Conservation (phyloP, 2,329 filamentous ascomycete species). For the Aspergillus sp. region DNA sequence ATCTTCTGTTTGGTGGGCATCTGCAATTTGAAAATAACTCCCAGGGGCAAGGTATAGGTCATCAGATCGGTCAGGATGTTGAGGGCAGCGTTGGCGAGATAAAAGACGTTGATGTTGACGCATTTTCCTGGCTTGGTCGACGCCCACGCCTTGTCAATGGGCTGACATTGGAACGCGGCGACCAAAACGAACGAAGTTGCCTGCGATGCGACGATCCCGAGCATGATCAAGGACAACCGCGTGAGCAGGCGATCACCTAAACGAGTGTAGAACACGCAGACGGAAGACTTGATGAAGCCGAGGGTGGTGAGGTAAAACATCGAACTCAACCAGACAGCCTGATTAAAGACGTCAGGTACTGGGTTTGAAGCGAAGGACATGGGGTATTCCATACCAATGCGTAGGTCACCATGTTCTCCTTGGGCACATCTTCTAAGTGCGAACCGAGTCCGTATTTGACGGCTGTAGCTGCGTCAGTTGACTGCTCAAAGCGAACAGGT, state of each 20-base stretch:
- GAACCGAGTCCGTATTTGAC: slow-evolving; percentile 17
- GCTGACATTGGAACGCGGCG: slow-evolving; percentile 45
- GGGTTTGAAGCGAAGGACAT: neutral
- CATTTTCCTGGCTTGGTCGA: slow-evolving; percentile 37
- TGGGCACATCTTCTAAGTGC: slow-evolving; percentile 13
- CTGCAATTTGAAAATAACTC: slow-evolving; percentile 45
- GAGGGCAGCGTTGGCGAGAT: slow-evolving; percentile 55
- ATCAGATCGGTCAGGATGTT: slow-evolving; percentile 61
- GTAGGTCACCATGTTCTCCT: slow-evolving; percentile 11
- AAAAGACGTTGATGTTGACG: slow-evolving; percentile 49
- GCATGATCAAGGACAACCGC: slow-evolving; percentile 37
- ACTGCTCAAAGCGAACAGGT: too few species aligned
- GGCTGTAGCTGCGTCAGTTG: slow-evolving; percentile 7
- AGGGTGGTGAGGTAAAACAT: slow-evolving; percentile 49
- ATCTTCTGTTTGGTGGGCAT: slow-evolving; percentile 48
- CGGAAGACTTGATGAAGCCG: slow-evolving; percentile 49
- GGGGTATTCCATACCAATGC: slow-evolving; percentile 3
- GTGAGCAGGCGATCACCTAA: slow-evolving; percentile 40
- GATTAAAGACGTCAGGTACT: neutral
- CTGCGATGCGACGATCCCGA: slow-evolving; percentile 40
- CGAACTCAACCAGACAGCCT: slow-evolving; percentile 47
- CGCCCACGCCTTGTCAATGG: slow-evolving; percentile 41
- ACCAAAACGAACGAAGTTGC: slow-evolving; percentile 42
- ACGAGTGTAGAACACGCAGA: slow-evolving; percentile 46
- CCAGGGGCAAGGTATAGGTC: slow-evolving; percentile 53